Base-by-base conservation (phyloP, 225 moss, liverwort and hornwort species). In the Anthoceros angustus region DNA sequence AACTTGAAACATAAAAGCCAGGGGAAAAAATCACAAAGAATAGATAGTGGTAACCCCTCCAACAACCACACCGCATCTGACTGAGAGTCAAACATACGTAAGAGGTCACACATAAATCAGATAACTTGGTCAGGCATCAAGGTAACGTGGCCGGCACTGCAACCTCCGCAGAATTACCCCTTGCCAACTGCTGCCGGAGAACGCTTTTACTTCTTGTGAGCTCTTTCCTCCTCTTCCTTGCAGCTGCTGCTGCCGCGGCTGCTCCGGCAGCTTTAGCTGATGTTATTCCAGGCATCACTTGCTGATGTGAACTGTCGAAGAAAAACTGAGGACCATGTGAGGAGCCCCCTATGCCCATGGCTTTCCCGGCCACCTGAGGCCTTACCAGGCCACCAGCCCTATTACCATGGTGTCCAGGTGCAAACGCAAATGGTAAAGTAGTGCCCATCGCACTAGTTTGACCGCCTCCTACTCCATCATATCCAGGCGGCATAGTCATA, bases 221-320 rank as follows among this genome's bases (percentile, higher is more conserved):
- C 55, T 55, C 55, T 23, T 55, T 55, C 23, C 55, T 55, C 55
- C 55, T 55, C 55, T 20, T 55, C 55, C 55, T 55, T 55, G 55
- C 55, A 6, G 55, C 55, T 18, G 55, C 55, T 9, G 55, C 55
- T 55, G 55, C 55, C 18, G 18, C 18, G n/a, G 55, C 8, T 6
- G 55, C 55, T 7, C 55, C 55, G 23, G 55, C 5, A 18, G 55
- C n/a, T 20, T 55, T 55, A 12, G 55, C n/a, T 8, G 55, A 18
- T 55, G 55, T 23, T 55, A 55, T 7, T 23, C 18, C 23, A 55
- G 55, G 55, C 7, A 55, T 1, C 7, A 55, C 55, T 15, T 20
- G 55, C 55, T 55, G 55, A 18, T 55, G 55, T 18, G 23, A 18
- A 20, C 23, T 55, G 55, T 55, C 55, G 4, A 15, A 55, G 14